phyloP scores from a whole-genome alignment of 139 green algal genomes.

The Spirogloea muscicola region DNA sequence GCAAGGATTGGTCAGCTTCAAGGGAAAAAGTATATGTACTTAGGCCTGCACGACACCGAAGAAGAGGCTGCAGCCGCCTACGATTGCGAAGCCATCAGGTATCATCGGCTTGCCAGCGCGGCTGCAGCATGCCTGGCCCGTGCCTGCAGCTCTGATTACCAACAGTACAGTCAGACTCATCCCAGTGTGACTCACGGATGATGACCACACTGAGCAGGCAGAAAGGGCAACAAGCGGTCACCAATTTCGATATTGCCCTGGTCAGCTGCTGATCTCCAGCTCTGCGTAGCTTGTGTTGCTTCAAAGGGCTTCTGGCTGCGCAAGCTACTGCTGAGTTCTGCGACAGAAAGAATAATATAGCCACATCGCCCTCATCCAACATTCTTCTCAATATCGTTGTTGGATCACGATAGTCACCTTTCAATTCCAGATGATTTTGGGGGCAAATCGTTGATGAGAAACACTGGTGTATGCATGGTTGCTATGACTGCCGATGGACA shows the following conservation, averaged over 20 bases:
- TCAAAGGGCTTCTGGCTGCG: neutral
- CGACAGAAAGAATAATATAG: neutral
- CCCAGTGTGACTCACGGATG: too few species aligned
- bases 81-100: conserved; percentile 44
- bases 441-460: too few species aligned
- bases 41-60: conserved; percentile 54
- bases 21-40: conserved; percentile 59
- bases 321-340: neutral
- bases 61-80: conserved; percentile 50
- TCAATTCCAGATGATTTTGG: neutral
- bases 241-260: conserved; percentile 9
- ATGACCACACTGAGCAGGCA: too few species aligned
- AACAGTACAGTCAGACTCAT: too few species aligned
- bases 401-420: too few species aligned
- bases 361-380: neutral
- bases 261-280: neutral
- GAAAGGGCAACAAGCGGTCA: conserved; percentile 5
- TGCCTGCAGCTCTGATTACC: too few species aligned
- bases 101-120: too few species aligned
- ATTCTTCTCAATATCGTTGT: neutral
- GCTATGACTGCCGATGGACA: too few species aligned
- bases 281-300: neutral
- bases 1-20: conserved; percentile 71
- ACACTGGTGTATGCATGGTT: too few species aligned
- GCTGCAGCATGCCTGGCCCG: too few species aligned